phyloP scores from a whole-genome alignment of 768 basidiomycete genomes.

The Termitomyces sp. region DNA sequence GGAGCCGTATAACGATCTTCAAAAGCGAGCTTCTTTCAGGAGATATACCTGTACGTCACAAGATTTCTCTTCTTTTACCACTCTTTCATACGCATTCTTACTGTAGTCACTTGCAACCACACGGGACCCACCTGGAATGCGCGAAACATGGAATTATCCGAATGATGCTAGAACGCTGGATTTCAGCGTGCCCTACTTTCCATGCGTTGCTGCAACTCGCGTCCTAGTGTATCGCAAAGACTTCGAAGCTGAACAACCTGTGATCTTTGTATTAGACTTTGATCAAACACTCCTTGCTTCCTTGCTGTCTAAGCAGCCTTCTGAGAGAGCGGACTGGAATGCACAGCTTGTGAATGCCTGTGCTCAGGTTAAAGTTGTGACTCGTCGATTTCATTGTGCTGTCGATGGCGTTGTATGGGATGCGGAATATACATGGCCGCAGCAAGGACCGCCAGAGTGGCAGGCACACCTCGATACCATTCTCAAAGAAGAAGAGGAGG shows the following conservation, averaged over 20 bases:
- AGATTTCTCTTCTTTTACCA: not conserved
- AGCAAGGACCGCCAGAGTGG: too few relatives aligned
- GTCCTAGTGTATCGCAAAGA: not conserved
- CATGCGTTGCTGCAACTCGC: too few relatives aligned
- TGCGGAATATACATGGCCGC: constrained; percentile 3
- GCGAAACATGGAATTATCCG: not conserved
- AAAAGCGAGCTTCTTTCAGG: constrained; percentile 1
- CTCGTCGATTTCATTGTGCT: too few relatives aligned
- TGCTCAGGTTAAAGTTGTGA: too few relatives aligned
- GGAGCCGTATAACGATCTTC: too few relatives aligned
- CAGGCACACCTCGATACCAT: not conserved
- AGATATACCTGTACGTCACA: constrained; percentile 1
- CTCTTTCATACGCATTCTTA: not conserved
- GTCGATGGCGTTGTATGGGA: not conserved
- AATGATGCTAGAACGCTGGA: too few relatives aligned
- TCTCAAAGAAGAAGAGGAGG: not conserved
- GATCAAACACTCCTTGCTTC: too few relatives aligned
- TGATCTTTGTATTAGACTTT: constrained; percentile 3
- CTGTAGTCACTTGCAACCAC: constrained; percentile 5
- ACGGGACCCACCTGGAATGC: not conserved
- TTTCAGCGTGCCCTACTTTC: too few relatives aligned
- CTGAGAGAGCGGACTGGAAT: not conserved
- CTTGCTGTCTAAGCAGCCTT: not conserved
- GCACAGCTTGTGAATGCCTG: not conserved
- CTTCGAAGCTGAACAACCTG: not conserved